These are phyloP conservation scores for Nicotiana attenuata DNA, from an alignment of 257 asterid genomes.

Conservation along the genomic window DNA sequence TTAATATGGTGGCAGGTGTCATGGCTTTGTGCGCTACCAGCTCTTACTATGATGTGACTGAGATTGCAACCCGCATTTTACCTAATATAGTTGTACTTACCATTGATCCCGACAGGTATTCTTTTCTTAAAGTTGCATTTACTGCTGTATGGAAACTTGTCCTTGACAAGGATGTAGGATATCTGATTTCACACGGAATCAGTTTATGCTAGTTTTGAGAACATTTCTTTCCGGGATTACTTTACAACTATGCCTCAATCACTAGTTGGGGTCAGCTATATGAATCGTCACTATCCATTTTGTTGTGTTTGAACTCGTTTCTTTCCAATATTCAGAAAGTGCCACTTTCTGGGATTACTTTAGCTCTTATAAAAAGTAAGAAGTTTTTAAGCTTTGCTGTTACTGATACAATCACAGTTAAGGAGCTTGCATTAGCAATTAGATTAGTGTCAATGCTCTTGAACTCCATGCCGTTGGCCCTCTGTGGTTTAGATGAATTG, in stretches of 20 bases:
- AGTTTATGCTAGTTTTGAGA: background rate
- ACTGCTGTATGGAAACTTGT: background rate
- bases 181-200: conserved; percentile 1
- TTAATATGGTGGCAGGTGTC: conserved; percentile 49
- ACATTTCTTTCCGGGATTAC: background rate
- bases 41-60: conserved; percentile 82
- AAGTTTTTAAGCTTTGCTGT: background rate
- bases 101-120: conserved; percentile 93
- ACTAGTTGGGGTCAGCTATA: background rate
- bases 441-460: background rate
- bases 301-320: background rate
- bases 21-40: conserved; percentile 96
- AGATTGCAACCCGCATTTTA: conserved; percentile 90
- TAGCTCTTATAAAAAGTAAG: background rate
- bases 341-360: background rate
- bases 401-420: background rate
- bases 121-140: background rate
- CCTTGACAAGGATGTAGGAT: background rate
- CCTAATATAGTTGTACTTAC: conserved; percentile 85
- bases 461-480: background rate
- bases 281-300: background rate
- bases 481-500: background rate
- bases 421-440: background rate
- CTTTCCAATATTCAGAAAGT: background rate
- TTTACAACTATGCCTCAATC: background rate